Evolutionary conservation across 306 rosid species (phyloP).

Genomic region (Mucuna pruriens): DNA sequence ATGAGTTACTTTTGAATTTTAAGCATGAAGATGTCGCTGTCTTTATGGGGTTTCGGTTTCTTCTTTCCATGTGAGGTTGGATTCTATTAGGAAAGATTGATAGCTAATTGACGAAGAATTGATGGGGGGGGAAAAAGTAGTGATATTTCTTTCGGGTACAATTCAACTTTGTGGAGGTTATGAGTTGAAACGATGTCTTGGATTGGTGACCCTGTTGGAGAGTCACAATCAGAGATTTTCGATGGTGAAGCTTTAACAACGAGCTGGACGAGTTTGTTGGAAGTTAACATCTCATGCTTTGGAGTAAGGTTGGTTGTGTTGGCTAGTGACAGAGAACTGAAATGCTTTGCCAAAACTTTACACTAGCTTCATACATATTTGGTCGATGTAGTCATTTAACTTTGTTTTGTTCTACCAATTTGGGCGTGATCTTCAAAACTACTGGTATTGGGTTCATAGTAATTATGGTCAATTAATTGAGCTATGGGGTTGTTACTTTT

Average conservation of each 20-base stretch:
- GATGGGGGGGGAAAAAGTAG: conserved; percentile 11
- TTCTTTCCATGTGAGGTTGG: conserved; percentile 38
- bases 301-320: neutral
- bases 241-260: conserved; percentile 31
- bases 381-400: neutral
- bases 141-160: conserved; percentile 33
- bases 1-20: conserved; percentile 27
- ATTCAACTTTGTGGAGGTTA: conserved; percentile 40
- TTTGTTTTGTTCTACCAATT: conserved; percentile 12
- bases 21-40: conserved; percentile 36
- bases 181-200: conserved; percentile 44
- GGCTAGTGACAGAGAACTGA: neutral
- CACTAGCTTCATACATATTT: neutral
- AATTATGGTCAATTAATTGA: conserved; percentile 1
- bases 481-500: neutral
- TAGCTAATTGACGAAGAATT: conserved; percentile 29
- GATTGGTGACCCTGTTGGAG: conserved; percentile 1
- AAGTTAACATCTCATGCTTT: conserved; percentile 23
- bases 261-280: conserved; percentile 27
- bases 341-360: conserved; percentile 2
- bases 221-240: conserved; percentile 44
- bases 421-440: neutral
- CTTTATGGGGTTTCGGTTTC: conserved; percentile 4
- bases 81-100: neutral
- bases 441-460: neutral